Evolutionary conservation across 2,329 filamentous ascomycete genomes (phyloP).

Genomic region (Microdochium paspali): DNA sequence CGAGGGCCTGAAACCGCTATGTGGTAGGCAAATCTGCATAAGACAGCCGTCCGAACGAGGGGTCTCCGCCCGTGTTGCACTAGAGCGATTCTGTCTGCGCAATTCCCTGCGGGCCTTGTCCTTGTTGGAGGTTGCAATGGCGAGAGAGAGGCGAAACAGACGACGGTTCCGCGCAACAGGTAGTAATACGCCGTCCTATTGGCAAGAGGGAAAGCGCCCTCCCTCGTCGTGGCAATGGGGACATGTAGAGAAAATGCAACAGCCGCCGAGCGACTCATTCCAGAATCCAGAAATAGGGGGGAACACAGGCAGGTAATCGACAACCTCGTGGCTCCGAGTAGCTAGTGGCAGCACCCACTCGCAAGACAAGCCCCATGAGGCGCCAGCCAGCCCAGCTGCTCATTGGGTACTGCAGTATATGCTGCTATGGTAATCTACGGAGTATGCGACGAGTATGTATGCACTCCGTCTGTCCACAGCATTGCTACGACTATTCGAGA

Average conservation of each 20-base stretch:
- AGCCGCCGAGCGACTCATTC: neutral
- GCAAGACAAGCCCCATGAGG: no score
- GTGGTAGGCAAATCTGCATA: neutral
- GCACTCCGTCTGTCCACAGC: no score
- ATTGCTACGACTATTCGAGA: no score
- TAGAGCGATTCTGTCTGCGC: neutral
- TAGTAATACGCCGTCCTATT: neutral
- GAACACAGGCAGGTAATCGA: no score
- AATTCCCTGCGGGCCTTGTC: neutral
- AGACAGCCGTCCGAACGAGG: neutral
- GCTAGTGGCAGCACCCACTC: no score
- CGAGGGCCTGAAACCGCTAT: neutral
- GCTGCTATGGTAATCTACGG: no score
- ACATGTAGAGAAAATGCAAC: neutral
- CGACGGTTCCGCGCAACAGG: neutral
- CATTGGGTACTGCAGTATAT: no score
- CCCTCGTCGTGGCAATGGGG: neutral
- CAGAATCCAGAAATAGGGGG: neutral
- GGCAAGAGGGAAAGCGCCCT: neutral
- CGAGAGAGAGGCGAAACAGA: neutral
- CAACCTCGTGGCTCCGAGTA: no score
- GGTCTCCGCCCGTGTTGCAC: neutral
- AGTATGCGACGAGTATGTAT: no score
- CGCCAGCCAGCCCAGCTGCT: no score
- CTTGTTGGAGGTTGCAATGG: neutral